Conservation (phyloP, 2,329 filamentous ascomycete species). For the Hypoxylon sp. region DNA sequence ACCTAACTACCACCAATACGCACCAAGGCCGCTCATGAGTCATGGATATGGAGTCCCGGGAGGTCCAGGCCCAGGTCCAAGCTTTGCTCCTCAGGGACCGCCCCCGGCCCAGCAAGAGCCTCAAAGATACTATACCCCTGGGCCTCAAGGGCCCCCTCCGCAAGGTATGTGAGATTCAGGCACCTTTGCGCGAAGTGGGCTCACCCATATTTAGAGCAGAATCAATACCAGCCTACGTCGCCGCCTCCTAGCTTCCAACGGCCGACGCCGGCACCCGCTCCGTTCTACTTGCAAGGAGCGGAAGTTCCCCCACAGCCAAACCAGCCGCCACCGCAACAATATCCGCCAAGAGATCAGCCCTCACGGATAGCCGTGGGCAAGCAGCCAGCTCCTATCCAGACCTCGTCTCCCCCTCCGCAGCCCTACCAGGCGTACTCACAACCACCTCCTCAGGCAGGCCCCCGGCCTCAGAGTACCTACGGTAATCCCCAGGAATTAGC, state of each 20-base stretch:
- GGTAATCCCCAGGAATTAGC: constrained; percentile 83
- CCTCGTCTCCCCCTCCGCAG: constrained; percentile 66
- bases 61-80: constrained; percentile 51
- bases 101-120: constrained; percentile 69
- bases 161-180: constrained; percentile 56
- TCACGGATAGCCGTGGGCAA: constrained; percentile 64
- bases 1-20: constrained; percentile 80
- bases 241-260: constrained; percentile 70
- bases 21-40: constrained; percentile 65
- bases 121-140: constrained; percentile 78
- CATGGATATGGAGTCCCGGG: constrained; percentile 62
- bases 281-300: constrained; percentile 76
- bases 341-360: constrained; percentile 67
- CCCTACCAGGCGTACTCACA: constrained; percentile 66
- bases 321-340: constrained; percentile 54
- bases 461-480: constrained; percentile 77
- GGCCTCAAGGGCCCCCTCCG: constrained; percentile 59
- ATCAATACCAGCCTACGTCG: constrained; percentile 63
- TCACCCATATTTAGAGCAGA: constrained; percentile 57
- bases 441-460: constrained; percentile 61
- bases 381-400: constrained; percentile 66
- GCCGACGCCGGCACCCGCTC: constrained; percentile 66
- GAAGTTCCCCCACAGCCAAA: constrained; percentile 63
- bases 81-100: constrained; percentile 61
- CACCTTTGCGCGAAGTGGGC: constrained; percentile 34